These are phyloP conservation scores for Metschnikowia kunwiensis DNA, from an alignment of 805 yeast genomes.

Conservation along the genomic window DNA sequence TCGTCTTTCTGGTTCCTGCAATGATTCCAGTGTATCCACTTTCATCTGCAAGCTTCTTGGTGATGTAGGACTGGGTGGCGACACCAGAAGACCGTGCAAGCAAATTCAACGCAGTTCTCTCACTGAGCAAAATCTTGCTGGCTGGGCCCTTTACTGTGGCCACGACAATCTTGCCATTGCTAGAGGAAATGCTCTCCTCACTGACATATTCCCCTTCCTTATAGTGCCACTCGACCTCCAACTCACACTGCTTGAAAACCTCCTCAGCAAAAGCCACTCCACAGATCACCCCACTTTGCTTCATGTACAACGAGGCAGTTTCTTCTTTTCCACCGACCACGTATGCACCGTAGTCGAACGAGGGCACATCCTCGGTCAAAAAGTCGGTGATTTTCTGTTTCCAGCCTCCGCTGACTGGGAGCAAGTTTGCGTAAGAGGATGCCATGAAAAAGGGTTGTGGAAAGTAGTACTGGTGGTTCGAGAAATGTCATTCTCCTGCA, in stretches of 20 bases:
- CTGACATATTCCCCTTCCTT: conserved; percentile 59
- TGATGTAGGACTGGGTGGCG: conserved; percentile 67
- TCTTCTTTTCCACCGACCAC: conserved; percentile 81
- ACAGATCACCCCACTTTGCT: conserved; percentile 72
- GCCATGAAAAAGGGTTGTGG: no score
- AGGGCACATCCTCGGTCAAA: conserved; percentile 86
- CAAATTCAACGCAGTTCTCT: conserved; percentile 80
- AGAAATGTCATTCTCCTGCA: conserved; percentile 9
- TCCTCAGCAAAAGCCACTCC: conserved; percentile 91
- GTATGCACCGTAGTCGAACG: conserved; percentile 90
- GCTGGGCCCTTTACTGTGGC: conserved; percentile 82
- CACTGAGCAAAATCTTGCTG: conserved; percentile 74
- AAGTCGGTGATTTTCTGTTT: conserved; percentile 70
- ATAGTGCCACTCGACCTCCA: conserved; percentile 68
- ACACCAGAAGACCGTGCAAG: conserved; percentile 83
- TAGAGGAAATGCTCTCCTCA: conserved; percentile 42
- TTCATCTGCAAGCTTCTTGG: conserved; percentile 59
- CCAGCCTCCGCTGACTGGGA: conserved; percentile 82
- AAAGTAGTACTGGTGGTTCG: background rate
- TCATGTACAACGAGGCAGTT: conserved; percentile 76
- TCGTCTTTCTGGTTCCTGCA: conserved; percentile 97
- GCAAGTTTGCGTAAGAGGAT: conserved; percentile 44
- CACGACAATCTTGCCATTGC: conserved; percentile 58
- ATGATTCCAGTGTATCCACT: conserved; percentile 76
- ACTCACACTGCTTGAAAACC: conserved; percentile 71